These are phyloP conservation scores for Psidium guajava DNA, from an alignment of 345 rosid genomes.

Conservation along the genomic window DNA sequence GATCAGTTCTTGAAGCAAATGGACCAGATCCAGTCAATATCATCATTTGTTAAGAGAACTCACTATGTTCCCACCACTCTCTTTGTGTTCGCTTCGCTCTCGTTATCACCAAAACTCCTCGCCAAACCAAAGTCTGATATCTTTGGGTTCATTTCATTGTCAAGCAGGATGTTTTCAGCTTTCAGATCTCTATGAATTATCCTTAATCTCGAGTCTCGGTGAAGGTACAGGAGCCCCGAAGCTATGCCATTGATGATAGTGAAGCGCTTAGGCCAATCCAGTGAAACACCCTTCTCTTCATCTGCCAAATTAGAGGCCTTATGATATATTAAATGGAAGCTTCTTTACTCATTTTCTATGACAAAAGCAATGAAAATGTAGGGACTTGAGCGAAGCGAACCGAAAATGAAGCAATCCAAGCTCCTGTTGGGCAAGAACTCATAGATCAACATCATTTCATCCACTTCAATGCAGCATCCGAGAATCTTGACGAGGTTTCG, in stretches of 20 bases:
- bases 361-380: neutral
- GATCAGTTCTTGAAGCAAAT: neutral
- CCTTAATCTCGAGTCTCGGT: constrained; percentile 18
- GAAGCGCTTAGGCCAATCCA: neutral
- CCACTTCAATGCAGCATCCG: neutral
- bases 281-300: neutral
- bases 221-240: constrained; percentile 6
- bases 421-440: constrained; percentile 2
- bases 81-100: neutral
- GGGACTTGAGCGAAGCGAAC: neutral
- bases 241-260: neutral
- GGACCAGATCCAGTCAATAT: neutral
- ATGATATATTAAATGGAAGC: neutral
- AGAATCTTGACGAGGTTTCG: neutral
- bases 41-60: neutral
- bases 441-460: neutral
- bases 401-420: neutral
- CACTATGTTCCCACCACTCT: neutral
- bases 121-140: neutral
- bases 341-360: neutral
- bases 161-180: neutral
- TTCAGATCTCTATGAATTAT: constrained; percentile 3
- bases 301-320: neutral
- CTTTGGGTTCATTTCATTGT: neutral
- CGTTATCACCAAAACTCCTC: neutral